Evolutionary conservation across 257 asterid genomes (phyloP).

Genomic region (Nicotiana undulata): DNA sequence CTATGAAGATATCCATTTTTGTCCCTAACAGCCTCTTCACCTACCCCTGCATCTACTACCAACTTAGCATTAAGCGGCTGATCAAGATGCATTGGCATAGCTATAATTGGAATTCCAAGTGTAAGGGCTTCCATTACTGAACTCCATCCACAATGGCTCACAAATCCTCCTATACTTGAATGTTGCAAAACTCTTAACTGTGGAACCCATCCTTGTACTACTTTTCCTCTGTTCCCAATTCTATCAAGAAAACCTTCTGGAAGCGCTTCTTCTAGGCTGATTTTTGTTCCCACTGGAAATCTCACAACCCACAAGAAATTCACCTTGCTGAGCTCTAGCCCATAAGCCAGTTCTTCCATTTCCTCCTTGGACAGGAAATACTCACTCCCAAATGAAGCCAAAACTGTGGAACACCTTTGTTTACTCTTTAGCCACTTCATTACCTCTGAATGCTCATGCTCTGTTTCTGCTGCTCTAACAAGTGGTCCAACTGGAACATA

Average conservation of each 20-base stretch:
- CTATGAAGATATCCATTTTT: conserved; percentile 8
- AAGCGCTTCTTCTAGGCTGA: background rate
- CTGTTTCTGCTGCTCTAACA: background rate
- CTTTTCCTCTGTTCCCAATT: conserved; percentile 6
- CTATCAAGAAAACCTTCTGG: conserved; percentile 24
- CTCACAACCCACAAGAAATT: conserved; percentile 25
- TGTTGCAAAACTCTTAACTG: conserved; percentile 19
- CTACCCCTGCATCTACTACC: conserved; percentile 17
- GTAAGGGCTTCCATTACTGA: conserved; percentile 16
- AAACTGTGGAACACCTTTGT: conserved; percentile 11
- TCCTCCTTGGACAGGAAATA: conserved; percentile 14
- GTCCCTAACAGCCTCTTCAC: conserved; percentile 19
- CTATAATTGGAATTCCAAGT: conserved; percentile 23
- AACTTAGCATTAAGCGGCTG: conserved; percentile 24
- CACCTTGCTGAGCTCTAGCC: conserved; percentile 17
- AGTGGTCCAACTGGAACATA: conserved; percentile 18
- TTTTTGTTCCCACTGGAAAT: conserved; percentile 15
- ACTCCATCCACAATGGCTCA: conserved; percentile 29
- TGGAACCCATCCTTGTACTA: conserved; percentile 23
- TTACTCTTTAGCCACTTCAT: conserved; percentile 12
- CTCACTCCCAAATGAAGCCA: conserved; percentile 22
- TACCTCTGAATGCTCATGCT: conserved; percentile 2
- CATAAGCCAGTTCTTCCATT: conserved; percentile 11
- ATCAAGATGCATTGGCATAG: conserved; percentile 22
- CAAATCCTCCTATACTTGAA: conserved; percentile 15